phyloP scores from a whole-genome alignment of 768 basidiomycete species.

The Mycena capillaripes region DNA sequence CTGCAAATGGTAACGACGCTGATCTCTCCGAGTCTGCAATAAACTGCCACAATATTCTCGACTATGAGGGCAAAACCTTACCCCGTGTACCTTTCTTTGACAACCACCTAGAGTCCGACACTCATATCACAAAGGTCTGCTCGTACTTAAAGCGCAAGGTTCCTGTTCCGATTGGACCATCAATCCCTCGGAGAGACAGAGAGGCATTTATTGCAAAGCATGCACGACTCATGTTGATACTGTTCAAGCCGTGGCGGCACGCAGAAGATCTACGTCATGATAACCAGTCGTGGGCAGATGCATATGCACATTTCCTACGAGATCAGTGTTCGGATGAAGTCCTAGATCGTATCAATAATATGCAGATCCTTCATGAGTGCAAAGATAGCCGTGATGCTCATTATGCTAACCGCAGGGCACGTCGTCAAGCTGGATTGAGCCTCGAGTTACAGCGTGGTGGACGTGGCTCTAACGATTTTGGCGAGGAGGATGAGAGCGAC shows the following conservation, averaged over 20 bases:
- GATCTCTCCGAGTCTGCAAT: neutral
- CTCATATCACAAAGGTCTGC: slow-evolving; percentile 35
- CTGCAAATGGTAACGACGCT: neutral
- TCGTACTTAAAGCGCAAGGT: slow-evolving; percentile 26
- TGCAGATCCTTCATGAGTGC: slow-evolving; percentile 13
- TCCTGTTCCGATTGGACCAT: slow-evolving; percentile 52
- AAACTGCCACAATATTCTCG: neutral
- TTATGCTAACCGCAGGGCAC: no score
- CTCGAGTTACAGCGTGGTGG: neutral
- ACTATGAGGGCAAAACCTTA: neutral
- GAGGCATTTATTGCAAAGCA: slow-evolving; percentile 37
- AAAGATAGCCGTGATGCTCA: neutral
- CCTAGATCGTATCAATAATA: neutral
- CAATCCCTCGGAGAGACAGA: slow-evolving; percentile 47
- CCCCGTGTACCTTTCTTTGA: no score
- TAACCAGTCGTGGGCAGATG: slow-evolving; percentile 44
- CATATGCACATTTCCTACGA: slow-evolving; percentile 26
- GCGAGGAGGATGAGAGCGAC: neutral
- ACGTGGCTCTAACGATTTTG: slow-evolving; percentile 2
- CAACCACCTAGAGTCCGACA: slow-evolving; percentile 39
- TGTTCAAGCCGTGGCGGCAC: slow-evolving; percentile 58
- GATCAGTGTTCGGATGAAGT: neutral
- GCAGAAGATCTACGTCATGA: slow-evolving; percentile 39
- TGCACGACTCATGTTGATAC: slow-evolving; percentile 13
- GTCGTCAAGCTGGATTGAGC: neutral